Evolutionary conservation across 2,329 filamentous ascomycete species (phyloP), one percentile per base, ranked within the genome.

Genomic region (Fusarium euwallaceae): DNA sequence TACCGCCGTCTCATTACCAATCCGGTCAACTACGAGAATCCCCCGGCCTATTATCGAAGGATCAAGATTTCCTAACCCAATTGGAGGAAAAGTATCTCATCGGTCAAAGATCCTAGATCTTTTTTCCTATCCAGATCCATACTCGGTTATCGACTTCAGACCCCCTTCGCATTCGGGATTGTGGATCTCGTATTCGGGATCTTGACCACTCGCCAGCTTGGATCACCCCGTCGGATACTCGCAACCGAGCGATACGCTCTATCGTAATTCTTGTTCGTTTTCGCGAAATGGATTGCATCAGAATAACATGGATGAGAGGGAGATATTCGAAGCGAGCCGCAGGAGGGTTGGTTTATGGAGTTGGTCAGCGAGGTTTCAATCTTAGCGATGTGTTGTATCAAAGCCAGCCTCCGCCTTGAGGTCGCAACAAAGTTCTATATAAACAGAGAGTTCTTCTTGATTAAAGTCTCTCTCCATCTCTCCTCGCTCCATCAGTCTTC

Each of bases 221-320:
- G 45, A 48, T 32, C 20, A 41, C 32, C 61, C 3, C 16, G 27
- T 34, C 34, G 22, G 20, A 32, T 29, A 14, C 7, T 32, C 36
- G 9, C 36, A 32, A 12, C 8, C 37, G 20, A 14, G 24, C 12
- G 39, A 36, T 10, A 48, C 34, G 24, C 11, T 17, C 17, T 16
- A 34, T 9, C 34, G 17, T 16, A 45, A 22, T 22, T 71, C 71
- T 73, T 74, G 59, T 73, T 74, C 72, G 72, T 75, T 75, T 75
- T 75, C 72, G 69, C 16, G 11, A 61, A 72, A 70, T 0, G 4
- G 4, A 17, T 24, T 72, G 6, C 43, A 70, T 61, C 20, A 20
- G 20, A 20, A 3, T 24, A 29, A 17, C 17, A 69, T n/a, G 10
- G 22, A 24, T 29, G 7, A 27, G 39, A 24, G 16, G 41, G 17